These are phyloP conservation scores for Plasmopara viticola DNA, from an alignment of 352 stramenopile genomes.

Conservation along the genomic window DNA sequence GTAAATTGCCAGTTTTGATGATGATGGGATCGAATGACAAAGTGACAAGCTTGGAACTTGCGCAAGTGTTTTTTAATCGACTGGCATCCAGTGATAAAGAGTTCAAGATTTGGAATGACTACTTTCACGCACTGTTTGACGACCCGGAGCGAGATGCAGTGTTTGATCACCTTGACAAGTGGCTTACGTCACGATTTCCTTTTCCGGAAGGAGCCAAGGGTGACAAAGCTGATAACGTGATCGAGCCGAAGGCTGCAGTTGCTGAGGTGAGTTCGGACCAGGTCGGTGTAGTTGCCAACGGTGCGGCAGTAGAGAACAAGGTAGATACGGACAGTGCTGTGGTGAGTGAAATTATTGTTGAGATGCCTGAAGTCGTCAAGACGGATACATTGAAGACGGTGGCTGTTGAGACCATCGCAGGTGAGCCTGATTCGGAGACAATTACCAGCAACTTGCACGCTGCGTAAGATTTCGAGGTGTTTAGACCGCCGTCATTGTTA, in stretches of 20 bases:
- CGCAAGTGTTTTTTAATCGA: constrained; percentile 39
- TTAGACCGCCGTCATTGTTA: not conserved
- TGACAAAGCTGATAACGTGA: constrained; percentile 10
- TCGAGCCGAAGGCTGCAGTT: not conserved
- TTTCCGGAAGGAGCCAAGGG: constrained; percentile 4
- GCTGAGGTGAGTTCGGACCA: constrained; percentile 1
- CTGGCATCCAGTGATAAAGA: constrained; percentile 45
- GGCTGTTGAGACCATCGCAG: not conserved
- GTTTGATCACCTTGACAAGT: constrained; percentile 31
- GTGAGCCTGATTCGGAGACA: not conserved
- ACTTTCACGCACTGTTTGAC: constrained; percentile 61
- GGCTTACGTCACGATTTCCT: constrained; percentile 41
- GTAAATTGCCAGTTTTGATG: constrained; percentile 27
- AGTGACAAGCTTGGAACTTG: constrained; percentile 42
- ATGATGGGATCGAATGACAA: constrained; percentile 52
- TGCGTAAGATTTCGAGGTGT: not conserved
- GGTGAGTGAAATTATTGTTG: constrained; percentile 5
- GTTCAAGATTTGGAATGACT: constrained; percentile 48
- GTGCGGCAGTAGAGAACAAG: constrained; percentile 1
- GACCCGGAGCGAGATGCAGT: constrained; percentile 49
- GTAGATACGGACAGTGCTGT: not conserved
- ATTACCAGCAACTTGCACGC: not conserved
- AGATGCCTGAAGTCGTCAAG: not conserved
- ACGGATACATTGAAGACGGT: not conserved
- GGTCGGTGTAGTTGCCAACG: too few species aligned